A percentile compares a stretch with the other conserved stretches of the same genome.
Conservation (phyloP, 2,329 filamentous ascomycete species). For the Daldinia eschscholtzii region DNA sequence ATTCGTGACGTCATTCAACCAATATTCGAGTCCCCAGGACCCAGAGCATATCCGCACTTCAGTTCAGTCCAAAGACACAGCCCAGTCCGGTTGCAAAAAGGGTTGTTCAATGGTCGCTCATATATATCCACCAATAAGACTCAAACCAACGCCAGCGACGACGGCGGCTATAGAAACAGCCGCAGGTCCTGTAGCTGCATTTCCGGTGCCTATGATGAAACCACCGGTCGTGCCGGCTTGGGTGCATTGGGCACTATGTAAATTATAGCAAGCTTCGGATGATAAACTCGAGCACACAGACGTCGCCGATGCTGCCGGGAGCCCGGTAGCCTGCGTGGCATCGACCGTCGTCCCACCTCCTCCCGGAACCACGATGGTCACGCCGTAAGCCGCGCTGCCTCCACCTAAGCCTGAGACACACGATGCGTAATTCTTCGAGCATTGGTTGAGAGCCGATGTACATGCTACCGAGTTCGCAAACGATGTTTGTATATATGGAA, state of each 20-base stretch:
- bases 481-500: conserved; percentile 68
- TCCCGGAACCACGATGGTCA: conserved; percentile 69
- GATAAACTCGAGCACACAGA: conserved; percentile 69
- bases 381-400: conserved; percentile 59
- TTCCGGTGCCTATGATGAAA: conserved; percentile 48
- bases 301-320: conserved; percentile 62
- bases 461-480: conserved; percentile 66
- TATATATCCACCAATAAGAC: conserved; percentile 48
- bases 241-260: conserved; percentile 59
- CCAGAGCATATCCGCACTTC: conserved; percentile 1
- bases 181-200: conserved; percentile 48
- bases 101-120: conserved; percentile 24
- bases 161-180: conserved; percentile 50
- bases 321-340: conserved; percentile 53
- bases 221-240: conserved; percentile 46
- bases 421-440: conserved; percentile 65
- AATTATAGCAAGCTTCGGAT: conserved; percentile 62
- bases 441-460: conserved; percentile 64
- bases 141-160: conserved; percentile 52
- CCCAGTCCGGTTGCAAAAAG: background rate
- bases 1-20: conserved; percentile 39
- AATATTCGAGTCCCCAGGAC: background rate
- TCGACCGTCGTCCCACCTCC: conserved; percentile 66
- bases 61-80: background rate
- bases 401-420: conserved; percentile 65